These are phyloP conservation scores for Hemileccinum impolitum DNA, from an alignment of 768 basidiomycete genomes.

Conservation along the genomic window DNA sequence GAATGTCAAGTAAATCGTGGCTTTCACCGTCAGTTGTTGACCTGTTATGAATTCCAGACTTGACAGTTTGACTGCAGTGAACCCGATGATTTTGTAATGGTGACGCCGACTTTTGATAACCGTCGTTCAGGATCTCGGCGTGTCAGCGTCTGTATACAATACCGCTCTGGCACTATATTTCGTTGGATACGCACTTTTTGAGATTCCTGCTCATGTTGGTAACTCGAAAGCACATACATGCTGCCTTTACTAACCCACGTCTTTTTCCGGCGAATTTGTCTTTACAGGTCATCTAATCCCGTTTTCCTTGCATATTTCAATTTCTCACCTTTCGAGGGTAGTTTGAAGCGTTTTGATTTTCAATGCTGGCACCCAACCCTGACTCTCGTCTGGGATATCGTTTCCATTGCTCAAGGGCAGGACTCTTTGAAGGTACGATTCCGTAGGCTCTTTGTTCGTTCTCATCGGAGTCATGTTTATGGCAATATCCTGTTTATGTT, in stretches of 20 bases:
- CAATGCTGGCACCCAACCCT: conserved; percentile 57
- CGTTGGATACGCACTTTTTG: conserved; percentile 57
- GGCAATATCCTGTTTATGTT: conserved; percentile 38
- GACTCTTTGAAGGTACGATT: conserved; percentile 55
- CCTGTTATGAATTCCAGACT: conserved; percentile 34
- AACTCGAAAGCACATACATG: too few species aligned
- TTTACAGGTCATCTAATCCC: conserved; percentile 26
- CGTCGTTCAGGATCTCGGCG: conserved; percentile 43
- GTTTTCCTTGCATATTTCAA: not conserved
- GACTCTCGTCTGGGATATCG: conserved; percentile 58
- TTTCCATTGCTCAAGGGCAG: conserved; percentile 53
- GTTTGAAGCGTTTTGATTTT: conserved; percentile 59
- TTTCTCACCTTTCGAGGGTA: conserved; percentile 19
- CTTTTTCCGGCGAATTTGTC: not conserved
- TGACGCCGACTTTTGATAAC: not conserved
- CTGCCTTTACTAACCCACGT: not conserved
- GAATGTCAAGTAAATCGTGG: conserved; percentile 31
- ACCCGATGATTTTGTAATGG: not conserved
- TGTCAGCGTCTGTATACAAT: conserved; percentile 52
- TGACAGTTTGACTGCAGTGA: conserved; percentile 48
- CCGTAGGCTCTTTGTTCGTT: conserved; percentile 31
- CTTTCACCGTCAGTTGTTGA: not conserved
- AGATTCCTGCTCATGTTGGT: conserved; percentile 55
- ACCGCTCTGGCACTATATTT: conserved; percentile 59
- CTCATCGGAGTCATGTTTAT: too few species aligned